Evolutionary conservation across 192 early-diverging fungal genomes (phyloP).

Genomic region (Entomortierella chlamydospora): DNA sequence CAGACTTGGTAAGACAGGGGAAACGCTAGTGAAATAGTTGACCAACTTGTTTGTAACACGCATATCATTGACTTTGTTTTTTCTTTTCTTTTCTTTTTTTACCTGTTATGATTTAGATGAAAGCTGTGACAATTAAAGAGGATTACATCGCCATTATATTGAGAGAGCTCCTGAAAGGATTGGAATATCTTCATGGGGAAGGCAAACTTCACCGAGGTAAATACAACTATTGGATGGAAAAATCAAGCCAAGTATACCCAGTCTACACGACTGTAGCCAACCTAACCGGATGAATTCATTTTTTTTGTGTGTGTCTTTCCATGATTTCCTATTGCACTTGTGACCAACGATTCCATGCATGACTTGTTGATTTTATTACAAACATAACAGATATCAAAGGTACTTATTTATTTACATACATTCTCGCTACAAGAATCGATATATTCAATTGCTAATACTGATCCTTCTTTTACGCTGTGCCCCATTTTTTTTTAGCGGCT

Average conservation of each 20-base stretch:
- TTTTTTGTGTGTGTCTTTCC: neutral
- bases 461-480: neutral
- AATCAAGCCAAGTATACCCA: too few species aligned
- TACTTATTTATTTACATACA: neutral
- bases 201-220: constrained; percentile 87
- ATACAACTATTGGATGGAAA: too few species aligned
- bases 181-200: constrained; percentile 93
- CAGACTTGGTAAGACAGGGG: constrained; percentile 78
- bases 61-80: too few species aligned
- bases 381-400: constrained; percentile 87
- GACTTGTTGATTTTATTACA: neutral
- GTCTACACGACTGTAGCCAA: too few species aligned
- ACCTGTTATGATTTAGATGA: constrained; percentile 71
- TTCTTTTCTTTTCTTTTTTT: neutral
- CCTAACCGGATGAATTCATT: constrained; percentile 3
- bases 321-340: neutral
- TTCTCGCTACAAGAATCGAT: neutral
- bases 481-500: constrained; percentile 65
- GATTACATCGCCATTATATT: constrained; percentile 93
- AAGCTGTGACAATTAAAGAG: constrained; percentile 85
- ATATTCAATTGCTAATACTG: neutral
- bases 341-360: constrained; percentile 1
- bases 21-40: neutral
- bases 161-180: constrained; percentile 86
- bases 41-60: neutral